These are phyloP conservation scores for Pouteria campechiana DNA, from an alignment of 179 eudicot species.

Conservation along the genomic window DNA sequence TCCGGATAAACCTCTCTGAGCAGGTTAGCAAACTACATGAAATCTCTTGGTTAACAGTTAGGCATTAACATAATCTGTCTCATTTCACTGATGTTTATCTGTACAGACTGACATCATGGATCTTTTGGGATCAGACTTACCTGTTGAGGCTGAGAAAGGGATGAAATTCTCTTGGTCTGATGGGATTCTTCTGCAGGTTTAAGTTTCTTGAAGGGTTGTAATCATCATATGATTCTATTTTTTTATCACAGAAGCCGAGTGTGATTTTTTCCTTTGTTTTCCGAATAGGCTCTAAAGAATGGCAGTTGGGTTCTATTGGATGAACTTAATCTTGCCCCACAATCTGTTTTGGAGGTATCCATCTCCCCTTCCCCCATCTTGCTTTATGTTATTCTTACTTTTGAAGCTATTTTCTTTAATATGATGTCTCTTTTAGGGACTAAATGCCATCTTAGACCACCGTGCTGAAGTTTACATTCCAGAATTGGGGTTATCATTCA, in stretches of 20 bases:
- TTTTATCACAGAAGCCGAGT: conserved; percentile 1
- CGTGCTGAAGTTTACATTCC: conserved; percentile 96
- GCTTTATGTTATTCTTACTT: not conserved
- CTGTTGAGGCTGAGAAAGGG: conserved; percentile 82
- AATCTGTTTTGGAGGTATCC: conserved; percentile 87
- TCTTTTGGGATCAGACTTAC: conserved; percentile 93
- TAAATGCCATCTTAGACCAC: conserved; percentile 92
- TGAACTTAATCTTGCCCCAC: conserved; percentile 96
- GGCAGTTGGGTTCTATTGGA: conserved; percentile 97
- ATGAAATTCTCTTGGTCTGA: conserved; percentile 97
- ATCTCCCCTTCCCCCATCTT: not conserved
- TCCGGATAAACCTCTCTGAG: conserved; percentile 89
- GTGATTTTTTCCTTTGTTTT: not conserved
- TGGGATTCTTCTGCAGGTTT: conserved; percentile 95
- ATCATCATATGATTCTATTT: not conserved
- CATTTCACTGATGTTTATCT: not conserved
- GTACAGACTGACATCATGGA: conserved; percentile 95
- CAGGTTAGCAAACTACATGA: conserved; percentile 41
- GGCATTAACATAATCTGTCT: too few relatives aligned
- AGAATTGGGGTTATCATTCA: conserved; percentile 73
- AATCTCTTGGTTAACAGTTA: too few relatives aligned
- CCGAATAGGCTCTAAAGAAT: conserved; percentile 63
- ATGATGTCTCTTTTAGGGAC: conserved; percentile 34
- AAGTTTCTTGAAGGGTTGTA: too few relatives aligned
- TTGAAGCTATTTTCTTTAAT: not conserved